phyloP scores from a whole-genome alignment of 345 rosid species.

The Murraya koenigii region DNA sequence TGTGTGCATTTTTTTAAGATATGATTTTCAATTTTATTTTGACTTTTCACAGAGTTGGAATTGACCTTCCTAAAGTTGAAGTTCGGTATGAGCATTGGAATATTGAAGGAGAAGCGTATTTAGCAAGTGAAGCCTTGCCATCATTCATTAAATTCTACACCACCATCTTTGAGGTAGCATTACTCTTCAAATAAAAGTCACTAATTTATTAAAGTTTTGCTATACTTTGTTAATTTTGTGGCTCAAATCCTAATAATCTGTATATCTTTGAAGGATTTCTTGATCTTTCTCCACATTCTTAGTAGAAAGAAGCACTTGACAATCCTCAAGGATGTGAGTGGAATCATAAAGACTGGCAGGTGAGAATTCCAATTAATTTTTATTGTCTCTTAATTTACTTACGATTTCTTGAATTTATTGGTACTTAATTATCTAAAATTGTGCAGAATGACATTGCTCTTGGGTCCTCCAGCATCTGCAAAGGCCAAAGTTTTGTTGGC shows the following conservation, averaged over 20 bases:
- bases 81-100: conserved; percentile 52
- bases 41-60: conserved; percentile 39
- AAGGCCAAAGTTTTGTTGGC: conserved; percentile 74
- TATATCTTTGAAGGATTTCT: conserved; percentile 21
- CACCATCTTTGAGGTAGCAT: conserved; percentile 53
- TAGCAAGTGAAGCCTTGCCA: conserved; percentile 69
- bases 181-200: background rate
- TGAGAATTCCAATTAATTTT: background rate
- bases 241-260: background rate
- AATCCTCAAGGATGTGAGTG: conserved; percentile 65
- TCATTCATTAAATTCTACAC: conserved; percentile 47
- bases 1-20: background rate
- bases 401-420: background rate
- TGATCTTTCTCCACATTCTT: conserved; percentile 32
- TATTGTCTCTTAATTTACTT: background rate
- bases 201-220: background rate
- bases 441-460: conserved; percentile 61
- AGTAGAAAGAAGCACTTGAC: conserved; percentile 46
- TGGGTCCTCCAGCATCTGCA: conserved; percentile 84
- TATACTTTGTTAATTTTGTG: background rate
- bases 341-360: conserved; percentile 72
- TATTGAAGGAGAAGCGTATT: conserved; percentile 55
- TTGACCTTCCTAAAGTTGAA: conserved; percentile 49
- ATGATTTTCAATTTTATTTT: background rate
- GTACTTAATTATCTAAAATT: background rate